These are phyloP conservation scores for Rhododendron ovatum DNA, from an alignment of 148 eudicot species.

Conservation along the genomic window DNA sequence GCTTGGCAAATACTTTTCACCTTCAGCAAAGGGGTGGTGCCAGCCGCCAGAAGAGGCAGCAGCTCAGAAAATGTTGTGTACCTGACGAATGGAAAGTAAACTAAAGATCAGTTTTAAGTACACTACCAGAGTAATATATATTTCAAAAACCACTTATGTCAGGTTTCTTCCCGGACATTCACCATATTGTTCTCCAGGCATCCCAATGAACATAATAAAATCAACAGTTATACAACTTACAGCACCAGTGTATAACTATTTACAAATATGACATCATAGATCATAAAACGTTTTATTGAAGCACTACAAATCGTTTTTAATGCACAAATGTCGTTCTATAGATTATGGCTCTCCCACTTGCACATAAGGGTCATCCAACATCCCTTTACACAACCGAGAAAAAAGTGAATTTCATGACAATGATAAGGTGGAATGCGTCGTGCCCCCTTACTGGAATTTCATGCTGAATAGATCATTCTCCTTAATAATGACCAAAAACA, in stretches of 20 bases:
- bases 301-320: neutral
- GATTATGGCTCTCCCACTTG: neutral
- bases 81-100: conserved; percentile 36
- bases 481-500: neutral
- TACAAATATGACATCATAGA: neutral
- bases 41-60: conserved; percentile 80
- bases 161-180: neutral
- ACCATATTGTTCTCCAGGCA: neutral
- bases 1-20: conserved; percentile 69
- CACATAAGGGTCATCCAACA: neutral
- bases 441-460: neutral
- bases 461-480: neutral
- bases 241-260: neutral
- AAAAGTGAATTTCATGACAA: neutral
- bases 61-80: conserved; percentile 93
- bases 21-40: conserved; percentile 60
- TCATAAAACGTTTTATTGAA: neutral
- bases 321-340: neutral
- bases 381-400: neutral
- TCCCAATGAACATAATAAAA: neutral
- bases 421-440: neutral
- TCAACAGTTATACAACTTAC: neutral
- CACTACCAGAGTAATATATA: neutral
- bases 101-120: conserved; percentile 11
- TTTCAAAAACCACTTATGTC: neutral